These are phyloP conservation scores for Boletellus sp. DNA, from an alignment of 768 basidiomycete genomes.

Conservation along the genomic window DNA sequence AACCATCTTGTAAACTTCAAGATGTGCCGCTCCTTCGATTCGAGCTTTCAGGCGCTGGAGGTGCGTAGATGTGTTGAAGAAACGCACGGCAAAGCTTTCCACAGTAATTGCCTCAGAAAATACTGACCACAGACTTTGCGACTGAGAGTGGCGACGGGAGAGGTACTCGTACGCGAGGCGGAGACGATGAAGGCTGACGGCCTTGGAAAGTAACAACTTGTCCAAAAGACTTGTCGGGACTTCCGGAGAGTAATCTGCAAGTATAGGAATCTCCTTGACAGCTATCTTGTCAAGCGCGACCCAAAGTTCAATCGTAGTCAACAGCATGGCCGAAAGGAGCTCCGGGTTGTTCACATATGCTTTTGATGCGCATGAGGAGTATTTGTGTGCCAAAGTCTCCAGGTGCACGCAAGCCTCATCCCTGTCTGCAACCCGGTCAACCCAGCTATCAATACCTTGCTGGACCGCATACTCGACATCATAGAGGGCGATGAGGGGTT, in stretches of 20 bases:
- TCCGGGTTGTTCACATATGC: constrained; percentile 30
- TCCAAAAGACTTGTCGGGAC: constrained; percentile 37
- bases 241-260: constrained; percentile 42
- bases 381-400: constrained; percentile 23
- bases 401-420: constrained; percentile 26
- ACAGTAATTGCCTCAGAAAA: constrained; percentile 24
- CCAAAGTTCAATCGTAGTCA: neutral
- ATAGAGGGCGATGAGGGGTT: constrained; percentile 23
- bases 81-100: constrained; percentile 33
- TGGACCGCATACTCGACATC: constrained; percentile 38
- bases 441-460: constrained; percentile 33
- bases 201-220: constrained; percentile 37
- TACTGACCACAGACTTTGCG: constrained; percentile 24
- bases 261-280: neutral
- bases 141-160: constrained; percentile 19
- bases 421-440: constrained; percentile 14
- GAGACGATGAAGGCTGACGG: constrained; percentile 28
- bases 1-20: constrained; percentile 16
- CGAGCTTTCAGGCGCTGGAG: constrained; percentile 20
- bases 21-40: constrained; percentile 31
- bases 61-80: constrained; percentile 19
- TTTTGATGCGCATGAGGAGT: constrained; percentile 22
- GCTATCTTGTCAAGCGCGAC: neutral
- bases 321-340: neutral
- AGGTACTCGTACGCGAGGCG: constrained; percentile 31